A percentile compares a stretch with the other conserved stretches of the same genome.
Conservation (phyloP, 2,329 filamentous ascomycete genomes). For the Cercospora sp. region DNA sequence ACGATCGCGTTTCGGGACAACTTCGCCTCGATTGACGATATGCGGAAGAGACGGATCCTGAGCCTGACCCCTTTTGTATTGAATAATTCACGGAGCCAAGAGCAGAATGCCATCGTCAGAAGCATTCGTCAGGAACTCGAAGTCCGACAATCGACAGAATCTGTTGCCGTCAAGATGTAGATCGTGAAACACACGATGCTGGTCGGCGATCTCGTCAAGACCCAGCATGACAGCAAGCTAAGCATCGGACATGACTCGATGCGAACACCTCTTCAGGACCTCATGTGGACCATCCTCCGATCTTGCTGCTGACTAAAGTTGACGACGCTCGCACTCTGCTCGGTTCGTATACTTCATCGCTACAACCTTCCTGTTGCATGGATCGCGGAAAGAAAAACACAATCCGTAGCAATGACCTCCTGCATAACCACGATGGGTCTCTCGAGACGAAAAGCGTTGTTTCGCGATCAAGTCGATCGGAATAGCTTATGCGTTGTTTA, state of each 20-base stretch:
- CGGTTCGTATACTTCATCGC: not conserved
- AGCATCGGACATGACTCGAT: not conserved
- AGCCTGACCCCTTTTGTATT: not conserved
- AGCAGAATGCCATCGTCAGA: not conserved
- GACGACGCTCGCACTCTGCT: not conserved
- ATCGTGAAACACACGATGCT: not conserved
- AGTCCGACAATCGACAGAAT: not conserved
- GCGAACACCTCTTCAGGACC: not conserved
- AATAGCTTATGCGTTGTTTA: not conserved
- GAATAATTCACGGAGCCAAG: not conserved
- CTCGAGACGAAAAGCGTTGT: not conserved
- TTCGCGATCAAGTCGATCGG: not conserved
- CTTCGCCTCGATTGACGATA: not conserved
- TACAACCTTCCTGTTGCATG: not conserved
- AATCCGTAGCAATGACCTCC: not conserved
- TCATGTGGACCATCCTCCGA: not conserved
- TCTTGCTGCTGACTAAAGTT: not conserved
- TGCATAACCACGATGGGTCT: not conserved
- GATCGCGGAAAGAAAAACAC: not conserved
- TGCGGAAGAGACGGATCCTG: not conserved
- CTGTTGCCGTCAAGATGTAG: not conserved
- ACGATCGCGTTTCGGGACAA: slow-evolving; percentile 2
- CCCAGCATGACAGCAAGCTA: not conserved
- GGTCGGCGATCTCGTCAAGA: not conserved
- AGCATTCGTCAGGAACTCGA: not conserved